These are phyloP conservation scores for Colletotrichum somersetense DNA, from an alignment of 2,329 filamentous ascomycete genomes.

Conservation along the genomic window DNA sequence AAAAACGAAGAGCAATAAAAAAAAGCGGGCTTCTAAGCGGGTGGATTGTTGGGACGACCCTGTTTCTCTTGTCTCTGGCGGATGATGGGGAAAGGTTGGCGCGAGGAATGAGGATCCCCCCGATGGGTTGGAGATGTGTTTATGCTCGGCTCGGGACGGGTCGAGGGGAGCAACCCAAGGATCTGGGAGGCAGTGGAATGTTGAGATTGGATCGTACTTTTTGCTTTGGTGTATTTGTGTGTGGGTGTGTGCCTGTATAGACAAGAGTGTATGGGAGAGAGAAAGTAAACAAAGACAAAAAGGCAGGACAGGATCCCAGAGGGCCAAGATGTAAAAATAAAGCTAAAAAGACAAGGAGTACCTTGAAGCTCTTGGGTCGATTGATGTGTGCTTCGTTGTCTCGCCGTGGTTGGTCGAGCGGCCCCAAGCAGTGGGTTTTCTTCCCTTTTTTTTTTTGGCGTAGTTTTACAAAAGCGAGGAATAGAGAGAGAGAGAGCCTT, in stretches of 20 bases:
- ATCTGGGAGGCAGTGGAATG: not conserved
- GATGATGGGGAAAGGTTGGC: not conserved
- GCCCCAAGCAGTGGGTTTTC: slow-evolving; percentile 1
- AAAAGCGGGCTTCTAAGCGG: slow-evolving; percentile 33
- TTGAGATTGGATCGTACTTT: no score
- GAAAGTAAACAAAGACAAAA: not conserved
- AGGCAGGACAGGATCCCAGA: not conserved
- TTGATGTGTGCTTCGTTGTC: slow-evolving; percentile 37
- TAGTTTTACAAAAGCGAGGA: no score
- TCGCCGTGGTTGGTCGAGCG: slow-evolving; percentile 37
- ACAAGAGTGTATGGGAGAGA: not conserved
- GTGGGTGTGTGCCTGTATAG: not conserved
- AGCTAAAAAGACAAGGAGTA: not conserved
- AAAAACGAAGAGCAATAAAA: not conserved
- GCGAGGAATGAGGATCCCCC: slow-evolving; percentile 13
- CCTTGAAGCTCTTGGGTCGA: not conserved
- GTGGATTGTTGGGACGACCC: not conserved
- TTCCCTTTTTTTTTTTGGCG: not conserved
- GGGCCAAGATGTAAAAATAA: not conserved
- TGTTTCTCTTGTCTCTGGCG: not conserved
- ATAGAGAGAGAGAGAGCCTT: not conserved
- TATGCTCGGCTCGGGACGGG: slow-evolving; percentile 38
- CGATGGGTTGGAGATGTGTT: slow-evolving; percentile 19
- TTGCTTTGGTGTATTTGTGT: not conserved
- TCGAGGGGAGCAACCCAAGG: slow-evolving; percentile 38